A percentile compares a stretch with the other conserved stretches of the same genome.
These are phyloP conservation scores for Juncus effusus DNA, from an alignment of 176 grass and related monocot species.

Conservation along the genomic window DNA sequence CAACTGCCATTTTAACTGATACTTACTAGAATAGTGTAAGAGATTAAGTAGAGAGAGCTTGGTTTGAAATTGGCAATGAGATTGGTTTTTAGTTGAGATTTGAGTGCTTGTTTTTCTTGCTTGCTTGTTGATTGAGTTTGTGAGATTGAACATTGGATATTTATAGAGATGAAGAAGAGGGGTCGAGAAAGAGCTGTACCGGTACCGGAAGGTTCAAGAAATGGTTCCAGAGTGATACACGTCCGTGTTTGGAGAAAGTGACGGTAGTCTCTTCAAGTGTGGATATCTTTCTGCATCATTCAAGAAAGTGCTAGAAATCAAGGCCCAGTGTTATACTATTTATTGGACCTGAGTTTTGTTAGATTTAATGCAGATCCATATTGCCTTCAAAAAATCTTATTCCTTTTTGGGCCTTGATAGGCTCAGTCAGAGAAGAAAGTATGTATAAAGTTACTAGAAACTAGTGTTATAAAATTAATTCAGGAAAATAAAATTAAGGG, in stretches of 20 bases:
- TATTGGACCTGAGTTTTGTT: background rate
- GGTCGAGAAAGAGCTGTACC: conserved; percentile 1
- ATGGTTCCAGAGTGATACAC: conserved; percentile 9
- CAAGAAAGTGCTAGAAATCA: conserved; percentile 16
- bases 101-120: background rate
- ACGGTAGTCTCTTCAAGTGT: background rate
- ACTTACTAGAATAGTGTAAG: background rate
- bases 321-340: background rate
- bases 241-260: background rate
- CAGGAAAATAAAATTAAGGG: no score
- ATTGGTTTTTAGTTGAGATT: conserved; percentile 1
- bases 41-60: no score
- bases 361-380: background rate
- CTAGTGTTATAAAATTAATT: no score
- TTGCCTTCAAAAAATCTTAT: background rate
- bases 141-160: background rate
- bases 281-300: background rate
- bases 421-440: background rate
- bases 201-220: background rate
- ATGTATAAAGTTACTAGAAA: no score
- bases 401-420: background rate
- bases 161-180: conserved; percentile 5
- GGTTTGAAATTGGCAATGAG: background rate
- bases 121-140: conserved; percentile 17
- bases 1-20: conserved; percentile 33